Evolutionary conservation across 2,329 filamentous ascomycete species (phyloP), one percentile per base, ranked within the genome.

Genomic region (Coleophoma crateriformis): DNA sequence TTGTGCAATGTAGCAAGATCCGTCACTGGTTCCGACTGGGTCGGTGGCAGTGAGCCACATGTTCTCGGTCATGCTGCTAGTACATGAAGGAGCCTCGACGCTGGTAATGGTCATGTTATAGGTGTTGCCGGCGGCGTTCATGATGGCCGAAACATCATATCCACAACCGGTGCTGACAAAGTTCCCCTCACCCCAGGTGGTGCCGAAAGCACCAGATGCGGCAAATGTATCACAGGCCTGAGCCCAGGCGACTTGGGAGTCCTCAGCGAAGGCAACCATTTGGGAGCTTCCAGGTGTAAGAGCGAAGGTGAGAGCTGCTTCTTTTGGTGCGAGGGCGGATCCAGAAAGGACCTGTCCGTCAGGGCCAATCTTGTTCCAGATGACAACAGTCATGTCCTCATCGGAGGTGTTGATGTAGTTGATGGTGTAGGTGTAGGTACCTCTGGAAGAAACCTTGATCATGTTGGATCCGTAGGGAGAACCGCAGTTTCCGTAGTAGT

Each of bases 131-230:
- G 41, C 37, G 2, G 54, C n/a, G 54, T 63, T 65, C 50, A 58
- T 53, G 50, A 65, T 65, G 33, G 60, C 61, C 7, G 62, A 65
- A 19, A 63, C 48, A 42, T 65, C 60, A 14, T 60, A 64, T 50
- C 61, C 62, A 37, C 50, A 56, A 11, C 61, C 62, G 20, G 50
- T 52, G 13, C 35, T 39, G 8, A 48, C n/a, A 41, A 61, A 62
- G 49, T 62, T 59, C 8, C 39, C 51, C 53, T 65, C 62, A 11
- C 58, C 59, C 58, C 58, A 65, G 10, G 54, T 59, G 7, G 55
- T 60, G 1, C 50, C 56, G 17, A 54, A 65, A 2, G 50, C 53
- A 34, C 61, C 61, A 10, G 57, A 59, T 3, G 19, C 38, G 4
- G 54, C 48, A 7, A 52, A 46, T 12, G 45, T 40, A 15, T 11